Conservation (phyloP, 2,329 filamentous ascomycete genomes). For the Orbilia blumenaviensis region DNA sequence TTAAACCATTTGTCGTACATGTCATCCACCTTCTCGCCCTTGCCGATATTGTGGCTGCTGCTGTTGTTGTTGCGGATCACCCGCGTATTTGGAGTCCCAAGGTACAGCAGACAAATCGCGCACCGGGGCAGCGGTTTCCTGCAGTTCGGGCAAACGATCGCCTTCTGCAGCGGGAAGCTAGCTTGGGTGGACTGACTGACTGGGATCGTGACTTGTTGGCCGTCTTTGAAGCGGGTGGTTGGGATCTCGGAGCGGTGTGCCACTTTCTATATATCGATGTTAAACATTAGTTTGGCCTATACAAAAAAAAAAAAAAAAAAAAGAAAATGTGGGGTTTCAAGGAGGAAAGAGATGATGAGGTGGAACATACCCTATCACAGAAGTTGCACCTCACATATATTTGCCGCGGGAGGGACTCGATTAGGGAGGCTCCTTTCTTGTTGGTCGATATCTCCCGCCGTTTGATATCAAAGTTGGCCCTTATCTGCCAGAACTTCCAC, state of each 20-base stretch:
- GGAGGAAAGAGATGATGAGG: constrained; percentile 19
- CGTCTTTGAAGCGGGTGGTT: constrained; percentile 47
- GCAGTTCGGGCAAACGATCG: constrained; percentile 73
- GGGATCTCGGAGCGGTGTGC: constrained; percentile 43
- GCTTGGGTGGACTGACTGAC: constrained; percentile 61
- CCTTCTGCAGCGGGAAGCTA: constrained; percentile 58
- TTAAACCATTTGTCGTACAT: constrained; percentile 65
- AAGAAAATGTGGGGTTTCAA: constrained; percentile 30
- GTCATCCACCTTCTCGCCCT: constrained; percentile 63
- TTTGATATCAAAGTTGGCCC: constrained; percentile 80
- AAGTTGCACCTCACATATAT: constrained; percentile 80
- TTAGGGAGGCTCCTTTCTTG: constrained; percentile 70
- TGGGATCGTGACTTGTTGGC: constrained; percentile 64
- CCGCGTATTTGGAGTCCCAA: constrained; percentile 71
- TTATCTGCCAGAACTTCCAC: constrained; percentile 77
- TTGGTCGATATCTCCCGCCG: constrained; percentile 74
- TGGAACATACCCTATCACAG: constrained; percentile 68
- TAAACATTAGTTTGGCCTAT: too few species aligned
- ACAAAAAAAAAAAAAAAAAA: too few species aligned
- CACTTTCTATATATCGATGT: constrained; percentile 61
- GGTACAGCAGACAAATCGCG: constrained; percentile 73
- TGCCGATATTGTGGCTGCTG: constrained; percentile 57
- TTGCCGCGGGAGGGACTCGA: constrained; percentile 73
- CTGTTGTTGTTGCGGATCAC: constrained; percentile 61
- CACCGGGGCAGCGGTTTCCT: constrained; percentile 74